Base-by-base conservation (phyloP, 768 basidiomycete species). In the Artomyces pyxidatus region DNA sequence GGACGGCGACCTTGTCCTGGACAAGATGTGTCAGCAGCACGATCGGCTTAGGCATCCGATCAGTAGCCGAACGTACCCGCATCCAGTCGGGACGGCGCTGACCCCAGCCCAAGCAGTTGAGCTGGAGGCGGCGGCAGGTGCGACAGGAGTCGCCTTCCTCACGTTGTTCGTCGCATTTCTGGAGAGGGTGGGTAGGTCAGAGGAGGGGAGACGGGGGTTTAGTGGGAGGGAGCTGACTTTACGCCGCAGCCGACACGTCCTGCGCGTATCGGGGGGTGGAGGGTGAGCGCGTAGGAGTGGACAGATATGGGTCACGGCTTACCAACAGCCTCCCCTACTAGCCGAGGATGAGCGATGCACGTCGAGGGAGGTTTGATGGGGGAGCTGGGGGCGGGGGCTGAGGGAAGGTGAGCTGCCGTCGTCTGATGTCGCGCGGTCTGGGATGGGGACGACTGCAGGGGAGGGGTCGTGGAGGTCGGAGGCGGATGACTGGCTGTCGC, bases 101-200 rank as follows among this genome's bases (percentile, higher is more conserved):
- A 3, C 88, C 88, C 88, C 88, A 91, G 11, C 88, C 88, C 4
- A 91, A 71, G 65, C 88, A 91, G 45, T 84, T 74, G 59, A 91
- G 87, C 42, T 81, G 83, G 30, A 91, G 72, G 44, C 88, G 84
- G 51, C 78, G 74, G 63, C 88, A 91, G 1, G 88, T 91, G 57
- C 78, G 74, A 67, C 88, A 91, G 2, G 87, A 84, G 65, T 86
- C 79, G 52, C 79, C 82, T 60, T 85, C 61, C 43, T 59, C 82
- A 55, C 85, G 80, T 56, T 87, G 81, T 59, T 91, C 88, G 63
- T 91, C 88, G 65, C 88, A 91, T 85, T 91, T 91, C 87, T 90
- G 63, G 5, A 22, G 45, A 50, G 50, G 42, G 23, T 23, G n/a
- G 37, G 41, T 11, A 32, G 43, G 43, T 29, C 10, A 12, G 32